Evolutionary conservation across 2,329 filamentous ascomycete species (phyloP).

Genomic region (Fusarium sp.): DNA sequence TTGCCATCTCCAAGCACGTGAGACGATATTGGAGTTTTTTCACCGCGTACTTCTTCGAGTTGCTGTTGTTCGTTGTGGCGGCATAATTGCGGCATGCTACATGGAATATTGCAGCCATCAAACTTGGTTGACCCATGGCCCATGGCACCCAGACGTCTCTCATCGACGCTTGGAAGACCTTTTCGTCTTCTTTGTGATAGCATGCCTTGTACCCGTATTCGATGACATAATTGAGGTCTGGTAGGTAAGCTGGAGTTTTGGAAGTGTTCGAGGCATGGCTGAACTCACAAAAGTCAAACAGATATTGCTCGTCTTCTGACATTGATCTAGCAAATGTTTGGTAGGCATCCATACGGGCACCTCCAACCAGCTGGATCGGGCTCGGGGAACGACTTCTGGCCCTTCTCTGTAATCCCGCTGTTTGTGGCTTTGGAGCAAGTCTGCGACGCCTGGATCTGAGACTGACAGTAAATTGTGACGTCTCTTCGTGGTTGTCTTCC

Average conservation of each 20-base stretch:
- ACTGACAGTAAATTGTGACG: background rate
- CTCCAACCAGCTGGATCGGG: slow-evolving; percentile 2
- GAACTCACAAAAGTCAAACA: slow-evolving; percentile 17
- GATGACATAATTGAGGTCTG: slow-evolving; percentile 10
- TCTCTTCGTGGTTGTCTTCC: too few relatives aligned
- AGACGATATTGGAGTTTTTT: slow-evolving; percentile 16
- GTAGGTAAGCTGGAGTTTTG: background rate
- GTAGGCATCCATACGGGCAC: slow-evolving; percentile 3
- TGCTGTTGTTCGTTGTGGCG: slow-evolving; percentile 9
- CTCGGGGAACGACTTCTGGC: background rate
- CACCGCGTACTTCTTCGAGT: background rate
- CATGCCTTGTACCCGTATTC: slow-evolving; percentile 17
- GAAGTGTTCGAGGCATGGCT: background rate
- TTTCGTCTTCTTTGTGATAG: slow-evolving; percentile 4
- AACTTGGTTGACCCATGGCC: slow-evolving; percentile 20
- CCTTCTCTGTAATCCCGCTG: background rate
- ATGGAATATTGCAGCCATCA: slow-evolving; percentile 31
- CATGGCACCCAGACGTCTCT: slow-evolving; percentile 25
- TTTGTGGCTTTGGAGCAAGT: background rate
- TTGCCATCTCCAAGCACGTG: slow-evolving; percentile 11
- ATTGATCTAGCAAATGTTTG: slow-evolving; percentile 7
- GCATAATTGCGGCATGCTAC: slow-evolving; percentile 36
- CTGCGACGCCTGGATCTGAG: background rate
- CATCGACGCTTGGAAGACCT: background rate
- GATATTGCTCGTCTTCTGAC: slow-evolving; percentile 20